Base-by-base conservation (phyloP, 2,329 filamentous ascomycete species). In the Chaetomiaceae sp. region DNA sequence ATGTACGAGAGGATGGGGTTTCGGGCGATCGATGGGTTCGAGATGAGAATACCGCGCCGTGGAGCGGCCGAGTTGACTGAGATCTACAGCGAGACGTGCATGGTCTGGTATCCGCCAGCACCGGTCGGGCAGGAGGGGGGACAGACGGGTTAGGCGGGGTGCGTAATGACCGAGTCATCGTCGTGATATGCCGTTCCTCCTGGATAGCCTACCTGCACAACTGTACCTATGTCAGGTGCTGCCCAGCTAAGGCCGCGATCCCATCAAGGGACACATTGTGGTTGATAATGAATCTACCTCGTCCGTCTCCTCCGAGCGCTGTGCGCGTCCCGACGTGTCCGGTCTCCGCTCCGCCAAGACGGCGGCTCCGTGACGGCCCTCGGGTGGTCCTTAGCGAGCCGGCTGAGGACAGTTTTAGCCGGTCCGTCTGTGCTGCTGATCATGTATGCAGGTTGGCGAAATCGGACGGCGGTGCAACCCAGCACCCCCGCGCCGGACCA, bases 1-100 rank as follows among this genome's bases (percentile, higher is more conserved):
- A 62, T 70, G 48, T 71, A 70, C 35, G 53, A 63, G 45, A 64
- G 50, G 49, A 52, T 68, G 27, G 67, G 67, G 6, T 71, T 71
- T 41, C 53, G 54, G 29, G 50, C 49, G 3, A 43, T 58, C 11
- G 60, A 60, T 37, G 50, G 55, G 17, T 61, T 71, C 19, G 57
- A 62, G 18, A 64, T 70, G 63, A 55, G 49, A 39, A 59, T 71
- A 18, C 65, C 67, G 15, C 48, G 45, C 3, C 40, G 12, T 10
- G 40, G 35, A 19, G 18, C 29, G 11, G 26, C 10, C 15, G 55
- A 37, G 58, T 15, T 19, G 56, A 24, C 58, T 49, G 44, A 59
- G 49, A 36, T 50, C 57, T 55, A 61, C 58, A 36, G 62, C 56
- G 45, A 61, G 60, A 59, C 51, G 45, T 62, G 52, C 62, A 69